Evolutionary conservation across 2,329 filamentous ascomycete genomes (phyloP).

Genomic region (Septoria petroselini): DNA sequence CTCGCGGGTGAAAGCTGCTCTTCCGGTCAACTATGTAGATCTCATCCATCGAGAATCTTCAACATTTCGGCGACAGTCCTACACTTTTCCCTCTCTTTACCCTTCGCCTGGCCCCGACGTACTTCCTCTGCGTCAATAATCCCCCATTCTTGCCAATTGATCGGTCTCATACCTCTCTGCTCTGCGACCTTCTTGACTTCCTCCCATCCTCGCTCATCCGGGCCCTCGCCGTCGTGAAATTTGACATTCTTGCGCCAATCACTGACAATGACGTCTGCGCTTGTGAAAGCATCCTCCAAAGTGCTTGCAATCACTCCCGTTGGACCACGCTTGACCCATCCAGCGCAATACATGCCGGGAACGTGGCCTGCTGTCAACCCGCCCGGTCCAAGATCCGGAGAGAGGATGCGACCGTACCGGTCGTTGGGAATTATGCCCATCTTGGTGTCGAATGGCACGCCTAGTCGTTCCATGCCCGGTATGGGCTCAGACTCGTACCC

Average conservation of each 20-base stretch:
- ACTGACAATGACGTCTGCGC: conserved; percentile 75
- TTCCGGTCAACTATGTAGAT: too few relatives aligned
- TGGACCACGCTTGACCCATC: conserved; percentile 93
- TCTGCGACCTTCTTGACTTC: conserved; percentile 63
- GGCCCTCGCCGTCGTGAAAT: conserved; percentile 43
- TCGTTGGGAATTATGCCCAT: conserved; percentile 82
- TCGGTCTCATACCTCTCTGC: conserved; percentile 56
- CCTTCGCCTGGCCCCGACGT: conserved; percentile 60
- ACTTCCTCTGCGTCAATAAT: conserved; percentile 78
- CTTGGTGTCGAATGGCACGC: conserved; percentile 71
- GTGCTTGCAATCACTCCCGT: conserved; percentile 95
- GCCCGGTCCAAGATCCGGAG: conserved; percentile 41
- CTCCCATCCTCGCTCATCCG: conserved; percentile 66
- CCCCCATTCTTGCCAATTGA: conserved; percentile 84
- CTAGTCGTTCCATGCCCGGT: conserved; percentile 68
- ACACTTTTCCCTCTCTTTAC: conserved; percentile 75
- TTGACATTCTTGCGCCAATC: conserved; percentile 62
- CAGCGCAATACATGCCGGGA: conserved; percentile 83
- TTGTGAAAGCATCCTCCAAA: conserved; percentile 90
- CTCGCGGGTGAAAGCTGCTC: too few relatives aligned
- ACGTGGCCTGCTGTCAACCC: conserved; percentile 50
- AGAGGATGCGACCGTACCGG: conserved; percentile 67
- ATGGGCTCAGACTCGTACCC: conserved; percentile 84
- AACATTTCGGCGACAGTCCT: conserved; percentile 58
- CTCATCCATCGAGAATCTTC: conserved; percentile 41